Percentiles rank a stretch among this genome's conserved stretches.
Conservation (phyloP, 2,329 filamentous ascomycete genomes). For the Saccharata proteae region DNA sequence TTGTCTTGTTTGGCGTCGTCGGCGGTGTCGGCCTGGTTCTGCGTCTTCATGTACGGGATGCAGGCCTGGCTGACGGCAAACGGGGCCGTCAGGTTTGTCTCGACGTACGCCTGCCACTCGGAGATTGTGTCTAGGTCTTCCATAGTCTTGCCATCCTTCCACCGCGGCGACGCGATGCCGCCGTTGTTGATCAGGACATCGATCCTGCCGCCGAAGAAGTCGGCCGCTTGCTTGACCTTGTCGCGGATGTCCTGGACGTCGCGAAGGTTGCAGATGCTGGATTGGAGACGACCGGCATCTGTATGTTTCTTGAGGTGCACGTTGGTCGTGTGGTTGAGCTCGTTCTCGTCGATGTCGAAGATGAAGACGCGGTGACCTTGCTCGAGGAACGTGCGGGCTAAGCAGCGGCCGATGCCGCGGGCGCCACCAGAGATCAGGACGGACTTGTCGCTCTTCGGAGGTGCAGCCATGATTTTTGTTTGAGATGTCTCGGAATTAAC, state of each 20-base stretch:
- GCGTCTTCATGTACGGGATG: slow-evolving; percentile 34
- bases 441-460: too few relatives aligned
- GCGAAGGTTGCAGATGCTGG: slow-evolving; percentile 33
- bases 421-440: slow-evolving; percentile 32
- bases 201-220: slow-evolving; percentile 30
- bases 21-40: slow-evolving; percentile 17
- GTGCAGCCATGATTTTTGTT: too few relatives aligned
- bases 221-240: slow-evolving; percentile 28
- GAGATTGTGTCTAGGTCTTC: slow-evolving; percentile 30
- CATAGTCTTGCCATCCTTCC: slow-evolving; percentile 36
- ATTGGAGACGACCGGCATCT: slow-evolving; percentile 21
- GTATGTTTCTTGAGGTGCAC: slow-evolving; percentile 18
- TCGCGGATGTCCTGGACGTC: slow-evolving; percentile 29
- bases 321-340: slow-evolving; percentile 13
- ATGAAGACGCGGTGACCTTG: slow-evolving; percentile 29
- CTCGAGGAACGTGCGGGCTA: slow-evolving; percentile 31
- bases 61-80: slow-evolving; percentile 36
- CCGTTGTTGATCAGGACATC: slow-evolving; percentile 28
- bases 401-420: slow-evolving; percentile 36
- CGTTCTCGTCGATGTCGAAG: slow-evolving; percentile 21
- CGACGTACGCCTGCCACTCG: slow-evolving; percentile 35
- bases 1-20: slow-evolving; percentile 7
- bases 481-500: too few relatives aligned
- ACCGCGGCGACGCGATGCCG: slow-evolving; percentile 26
- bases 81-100: slow-evolving; percentile 36